Conservation (phyloP, 208 protist species). For the Crithidia thermophila region DNA sequence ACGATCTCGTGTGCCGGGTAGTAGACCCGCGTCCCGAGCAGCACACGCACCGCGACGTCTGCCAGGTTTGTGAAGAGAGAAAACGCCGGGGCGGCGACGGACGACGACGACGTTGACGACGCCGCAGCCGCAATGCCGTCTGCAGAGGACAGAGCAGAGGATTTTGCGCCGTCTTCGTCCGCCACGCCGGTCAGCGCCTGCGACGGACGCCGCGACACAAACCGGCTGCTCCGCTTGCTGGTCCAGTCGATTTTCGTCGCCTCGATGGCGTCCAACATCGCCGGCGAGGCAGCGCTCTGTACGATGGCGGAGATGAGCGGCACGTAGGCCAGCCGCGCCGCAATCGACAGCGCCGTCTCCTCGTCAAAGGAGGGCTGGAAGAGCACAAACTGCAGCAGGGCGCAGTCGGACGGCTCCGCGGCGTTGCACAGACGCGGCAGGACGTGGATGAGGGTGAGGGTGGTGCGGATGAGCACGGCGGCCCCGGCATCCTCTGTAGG, state of each 20-base stretch:
- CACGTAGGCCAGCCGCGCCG: conserved; percentile 56
- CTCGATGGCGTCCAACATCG: background rate
- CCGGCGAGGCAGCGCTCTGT: conserved; percentile 13
- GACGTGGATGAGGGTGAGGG: conserved; percentile 17
- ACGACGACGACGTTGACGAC: background rate
- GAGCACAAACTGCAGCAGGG: conserved; percentile 21
- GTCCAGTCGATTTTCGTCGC: background rate
- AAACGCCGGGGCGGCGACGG: background rate
- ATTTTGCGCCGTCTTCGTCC: background rate
- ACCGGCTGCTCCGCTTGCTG: conserved; percentile 3
- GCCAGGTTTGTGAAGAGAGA: conserved; percentile 31
- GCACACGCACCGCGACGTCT: conserved; percentile 33
- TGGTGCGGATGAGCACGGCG: conserved; percentile 28
- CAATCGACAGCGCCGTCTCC: conserved; percentile 67
- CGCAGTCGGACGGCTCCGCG: background rate
- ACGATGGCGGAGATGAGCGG: conserved; percentile 43
- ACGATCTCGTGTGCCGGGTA: conserved; percentile 63
- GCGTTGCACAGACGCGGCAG: conserved; percentile 1
- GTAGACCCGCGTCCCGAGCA: conserved; percentile 70
- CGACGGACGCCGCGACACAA: background rate
- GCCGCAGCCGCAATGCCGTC: background rate
- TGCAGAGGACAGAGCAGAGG: background rate
- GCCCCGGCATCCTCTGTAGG: conserved; percentile 39
- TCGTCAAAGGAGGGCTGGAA: conserved; percentile 41
- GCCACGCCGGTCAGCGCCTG: background rate